A percentile compares a stretch with the other conserved stretches of the same genome.
phyloP scores from a whole-genome alignment of 2,329 filamentous ascomycete genomes.

The Curvularia sp. region DNA sequence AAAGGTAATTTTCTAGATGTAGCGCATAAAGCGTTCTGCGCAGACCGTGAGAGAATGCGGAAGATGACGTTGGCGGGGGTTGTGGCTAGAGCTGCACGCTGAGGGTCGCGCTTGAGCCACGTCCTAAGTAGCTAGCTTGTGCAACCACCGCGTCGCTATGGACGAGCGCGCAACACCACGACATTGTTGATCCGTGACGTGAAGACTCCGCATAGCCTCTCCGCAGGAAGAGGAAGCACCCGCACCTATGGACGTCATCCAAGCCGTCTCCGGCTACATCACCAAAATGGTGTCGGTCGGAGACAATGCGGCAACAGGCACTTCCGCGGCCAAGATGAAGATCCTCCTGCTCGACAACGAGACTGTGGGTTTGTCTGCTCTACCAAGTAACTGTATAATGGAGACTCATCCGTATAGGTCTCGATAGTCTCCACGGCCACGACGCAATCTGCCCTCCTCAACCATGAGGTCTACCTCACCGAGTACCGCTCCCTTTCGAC shows the following conservation, averaged over 20 bases:
- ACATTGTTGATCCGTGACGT: neutral
- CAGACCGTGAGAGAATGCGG: neutral
- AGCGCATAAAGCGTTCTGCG: neutral
- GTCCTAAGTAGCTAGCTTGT: constrained; percentile 1
- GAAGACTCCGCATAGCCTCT: neutral
- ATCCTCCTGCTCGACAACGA: constrained; percentile 92
- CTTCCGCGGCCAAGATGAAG: constrained; percentile 93
- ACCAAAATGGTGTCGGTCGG: constrained; percentile 91
- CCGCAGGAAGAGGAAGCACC: neutral
- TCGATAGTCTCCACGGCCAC: constrained; percentile 93
- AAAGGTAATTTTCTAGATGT: neutral
- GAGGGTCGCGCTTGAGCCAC: constrained; percentile 16
- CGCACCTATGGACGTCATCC: constrained; percentile 83
- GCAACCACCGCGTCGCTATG: constrained; percentile 18
- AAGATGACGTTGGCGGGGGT: neutral
- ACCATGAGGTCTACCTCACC: constrained; percentile 97
- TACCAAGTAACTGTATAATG: constrained; percentile 23
- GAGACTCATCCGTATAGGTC: constrained; percentile 61
- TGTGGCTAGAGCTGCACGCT: neutral
- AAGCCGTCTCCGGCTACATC: constrained; percentile 93
- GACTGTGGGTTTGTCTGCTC: constrained; percentile 68
- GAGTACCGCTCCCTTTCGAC: constrained; percentile 60
- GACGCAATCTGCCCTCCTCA: constrained; percentile 92
- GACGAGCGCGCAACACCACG: constrained; percentile 7
- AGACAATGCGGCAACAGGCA: constrained; percentile 71